Base-by-base conservation (phyloP, 495 filamentous ascomycete genomes). In the Corynascus novoguineensis region DNA sequence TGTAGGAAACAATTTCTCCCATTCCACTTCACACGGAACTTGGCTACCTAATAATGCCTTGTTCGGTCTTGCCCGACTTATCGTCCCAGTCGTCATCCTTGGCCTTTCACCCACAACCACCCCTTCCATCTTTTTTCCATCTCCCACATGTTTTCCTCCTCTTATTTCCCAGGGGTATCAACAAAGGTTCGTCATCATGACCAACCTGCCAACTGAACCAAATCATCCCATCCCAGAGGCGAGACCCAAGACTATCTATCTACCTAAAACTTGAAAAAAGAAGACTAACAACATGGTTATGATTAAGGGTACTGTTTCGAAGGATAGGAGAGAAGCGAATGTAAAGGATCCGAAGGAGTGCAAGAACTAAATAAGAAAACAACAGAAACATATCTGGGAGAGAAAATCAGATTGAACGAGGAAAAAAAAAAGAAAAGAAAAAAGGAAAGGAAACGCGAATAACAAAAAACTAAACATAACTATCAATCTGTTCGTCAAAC, bases 261-360 rank as follows among this genome's bases (percentile, higher is more conserved):
- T 56, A 55, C 35, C 47, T 60, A 47, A 50, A 50, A n/a, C n/a
- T 4, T 38, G 52, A 51, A 50, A 21, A 14, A 7, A 55, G 12
- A 22, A 11, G 46, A 5, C 37, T 41, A 27, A 47, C 17, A n/a
- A n/a, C n/a, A n/a, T n/a, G n/a, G 35, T 29, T 49, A 35, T 35
- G 31, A 51, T 35, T 47, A 48, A 61, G 40, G 11, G 40, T 28
- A 34, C 31, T 45, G 44, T 42, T 53, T 38, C 49, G 29, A 55
- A 52, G 27, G 50, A 64, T 37, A 9, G 28, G 54, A 50, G n/a
- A 45, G 52, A 56, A 61, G 41, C 19, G 53, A 64, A 49, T 49
- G 6, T 24, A 45, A 53, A 42, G 14, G 19, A 21, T 19, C 7
- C 35, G 47, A 29, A 35, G 47, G 19, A 50, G 32, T 35, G 35